These are phyloP conservation scores for Neurospora sp. DNA, from an alignment of 495 filamentous ascomycete species.

Conservation along the genomic window DNA sequence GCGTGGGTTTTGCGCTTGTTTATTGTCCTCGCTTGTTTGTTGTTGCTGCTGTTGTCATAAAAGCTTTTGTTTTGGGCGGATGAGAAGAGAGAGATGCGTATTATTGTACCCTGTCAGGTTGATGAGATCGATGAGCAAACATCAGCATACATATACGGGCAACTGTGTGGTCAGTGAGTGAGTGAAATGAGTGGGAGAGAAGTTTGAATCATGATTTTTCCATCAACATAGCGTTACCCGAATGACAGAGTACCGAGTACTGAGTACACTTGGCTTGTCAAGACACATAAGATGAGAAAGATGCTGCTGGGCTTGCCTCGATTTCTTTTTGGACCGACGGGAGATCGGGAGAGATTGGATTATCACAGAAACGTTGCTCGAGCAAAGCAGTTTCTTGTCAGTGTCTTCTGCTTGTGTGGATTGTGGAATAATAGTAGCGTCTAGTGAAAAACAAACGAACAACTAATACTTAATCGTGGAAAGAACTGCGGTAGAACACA, in stretches of 20 bases:
- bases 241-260: background rate
- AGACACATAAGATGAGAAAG: background rate
- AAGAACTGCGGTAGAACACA: background rate
- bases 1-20: background rate
- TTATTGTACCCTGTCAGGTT: background rate
- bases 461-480: background rate
- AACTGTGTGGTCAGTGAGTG: background rate
- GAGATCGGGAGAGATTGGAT: background rate
- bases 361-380: background rate
- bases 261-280: background rate
- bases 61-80: background rate
- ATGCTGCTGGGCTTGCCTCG: background rate
- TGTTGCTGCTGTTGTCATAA: background rate
- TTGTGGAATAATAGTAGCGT: background rate
- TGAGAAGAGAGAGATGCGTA: background rate
- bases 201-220: background rate
- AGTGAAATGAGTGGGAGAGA: background rate
- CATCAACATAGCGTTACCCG: background rate
- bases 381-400: background rate
- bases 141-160: background rate
- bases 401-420: background rate
- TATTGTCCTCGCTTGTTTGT: background rate
- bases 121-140: background rate
- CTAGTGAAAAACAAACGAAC: background rate
- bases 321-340: background rate